Conservation (phyloP, 352 stramenopile genomes). For the Pythium folliculosum region DNA sequence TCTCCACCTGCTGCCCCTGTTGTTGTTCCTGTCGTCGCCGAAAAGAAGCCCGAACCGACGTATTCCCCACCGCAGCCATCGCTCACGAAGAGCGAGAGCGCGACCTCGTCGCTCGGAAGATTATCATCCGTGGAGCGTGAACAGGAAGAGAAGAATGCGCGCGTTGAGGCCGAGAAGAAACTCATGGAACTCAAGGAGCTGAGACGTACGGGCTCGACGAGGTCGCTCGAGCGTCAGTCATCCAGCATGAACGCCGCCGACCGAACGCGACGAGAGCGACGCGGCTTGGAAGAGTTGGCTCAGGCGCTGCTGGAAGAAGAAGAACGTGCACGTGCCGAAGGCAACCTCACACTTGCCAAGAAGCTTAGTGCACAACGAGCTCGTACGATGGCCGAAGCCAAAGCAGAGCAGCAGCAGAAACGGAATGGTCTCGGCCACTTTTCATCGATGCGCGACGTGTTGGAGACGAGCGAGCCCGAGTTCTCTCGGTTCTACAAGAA, state of each 20-base stretch:
- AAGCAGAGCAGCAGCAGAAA: slow-evolving; percentile 38
- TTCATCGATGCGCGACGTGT: slow-evolving; percentile 48
- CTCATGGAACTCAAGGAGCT: slow-evolving; percentile 82
- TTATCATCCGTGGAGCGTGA: slow-evolving; percentile 57
- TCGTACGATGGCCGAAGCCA: slow-evolving; percentile 66
- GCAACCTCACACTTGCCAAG: slow-evolving; percentile 72
- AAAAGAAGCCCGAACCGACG: slow-evolving; percentile 27
- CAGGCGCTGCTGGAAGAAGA: slow-evolving; percentile 79
- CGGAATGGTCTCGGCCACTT: slow-evolving; percentile 36
- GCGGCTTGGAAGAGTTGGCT: slow-evolving; percentile 78
- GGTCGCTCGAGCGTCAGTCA: slow-evolving; percentile 47
- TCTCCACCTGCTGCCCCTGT: slow-evolving; percentile 24
- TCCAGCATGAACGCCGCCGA: slow-evolving; percentile 60
- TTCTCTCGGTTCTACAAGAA: slow-evolving; percentile 33
- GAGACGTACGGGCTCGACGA: slow-evolving; percentile 60
- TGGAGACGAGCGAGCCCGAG: slow-evolving; percentile 25
- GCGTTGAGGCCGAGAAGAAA: slow-evolving; percentile 79
- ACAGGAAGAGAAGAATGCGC: slow-evolving; percentile 73
- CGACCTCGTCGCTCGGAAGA: slow-evolving; percentile 32
- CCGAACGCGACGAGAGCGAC: slow-evolving; percentile 66
- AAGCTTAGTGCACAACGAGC: slow-evolving; percentile 79
- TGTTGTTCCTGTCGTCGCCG: slow-evolving; percentile 4
- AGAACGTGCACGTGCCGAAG: slow-evolving; percentile 74
- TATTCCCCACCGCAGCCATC: slow-evolving; percentile 31
- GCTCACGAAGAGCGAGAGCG: slow-evolving; percentile 34